Conservation (phyloP, 2,329 filamentous ascomycete genomes). For the Monosporascus cannonballus region DNA sequence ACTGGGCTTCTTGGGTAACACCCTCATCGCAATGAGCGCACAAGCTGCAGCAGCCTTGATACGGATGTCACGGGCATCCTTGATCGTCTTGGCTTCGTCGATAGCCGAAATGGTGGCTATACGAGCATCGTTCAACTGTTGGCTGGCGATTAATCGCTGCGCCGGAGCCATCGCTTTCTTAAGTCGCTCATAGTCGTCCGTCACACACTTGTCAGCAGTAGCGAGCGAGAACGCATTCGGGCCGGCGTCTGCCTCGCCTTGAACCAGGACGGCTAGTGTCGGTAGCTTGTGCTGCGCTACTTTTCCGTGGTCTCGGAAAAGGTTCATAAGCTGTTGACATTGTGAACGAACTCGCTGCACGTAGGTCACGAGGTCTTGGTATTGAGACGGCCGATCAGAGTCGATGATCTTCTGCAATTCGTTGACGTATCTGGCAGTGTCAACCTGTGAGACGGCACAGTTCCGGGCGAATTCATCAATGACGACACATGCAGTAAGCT, state of each 20-base stretch:
- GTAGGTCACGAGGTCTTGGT: constrained; percentile 85
- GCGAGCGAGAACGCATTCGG: constrained; percentile 85
- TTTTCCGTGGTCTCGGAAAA: constrained; percentile 88
- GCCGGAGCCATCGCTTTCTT: constrained; percentile 86
- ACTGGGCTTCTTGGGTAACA: constrained; percentile 88
- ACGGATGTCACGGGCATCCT: constrained; percentile 76
- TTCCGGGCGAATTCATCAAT: constrained; percentile 82
- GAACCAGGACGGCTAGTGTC: constrained; percentile 79
- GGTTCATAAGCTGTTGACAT: constrained; percentile 81
- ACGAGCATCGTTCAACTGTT: constrained; percentile 73
- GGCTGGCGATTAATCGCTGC: constrained; percentile 75
- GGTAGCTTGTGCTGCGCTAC: constrained; percentile 71
- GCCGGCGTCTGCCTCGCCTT: constrained; percentile 86
- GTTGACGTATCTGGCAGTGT: constrained; percentile 54
- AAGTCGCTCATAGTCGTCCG: constrained; percentile 77
- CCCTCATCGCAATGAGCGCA: constrained; percentile 79
- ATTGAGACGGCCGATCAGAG: constrained; percentile 71
- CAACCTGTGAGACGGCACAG: constrained; percentile 36
- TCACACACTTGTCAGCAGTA: constrained; percentile 83
- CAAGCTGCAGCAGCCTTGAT: constrained; percentile 83
- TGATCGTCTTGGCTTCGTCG: constrained; percentile 70
- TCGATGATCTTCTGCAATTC: constrained; percentile 73
- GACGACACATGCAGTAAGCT: constrained; percentile 75
- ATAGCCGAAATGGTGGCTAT: constrained; percentile 66
- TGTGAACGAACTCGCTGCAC: constrained; percentile 86